Conservation (phyloP, 2,329 filamentous ascomycete species). For the Fusarium secorum region DNA sequence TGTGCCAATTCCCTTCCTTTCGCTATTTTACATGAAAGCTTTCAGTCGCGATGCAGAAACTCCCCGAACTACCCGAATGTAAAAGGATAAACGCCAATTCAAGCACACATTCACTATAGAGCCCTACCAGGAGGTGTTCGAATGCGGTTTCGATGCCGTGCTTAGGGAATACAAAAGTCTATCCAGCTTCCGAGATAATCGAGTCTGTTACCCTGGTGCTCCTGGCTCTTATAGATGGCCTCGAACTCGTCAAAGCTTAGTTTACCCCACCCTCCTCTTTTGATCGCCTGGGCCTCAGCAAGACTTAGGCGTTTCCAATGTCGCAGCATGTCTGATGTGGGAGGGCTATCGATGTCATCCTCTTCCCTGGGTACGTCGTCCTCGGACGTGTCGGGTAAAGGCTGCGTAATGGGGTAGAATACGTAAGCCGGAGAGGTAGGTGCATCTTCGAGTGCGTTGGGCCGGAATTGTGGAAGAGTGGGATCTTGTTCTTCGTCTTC, state of each 20-base stretch:
- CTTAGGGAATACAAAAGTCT: conserved; percentile 75
- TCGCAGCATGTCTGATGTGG: conserved; percentile 48
- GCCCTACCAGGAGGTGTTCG: background rate
- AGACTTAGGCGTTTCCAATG: conserved; percentile 66
- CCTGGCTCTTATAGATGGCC: conserved; percentile 72
- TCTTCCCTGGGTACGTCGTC: conserved; percentile 6
- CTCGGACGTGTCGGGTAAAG: background rate
- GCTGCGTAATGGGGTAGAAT: conserved; percentile 38
- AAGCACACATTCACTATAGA: background rate
- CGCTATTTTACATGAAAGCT: background rate
- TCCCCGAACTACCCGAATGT: background rate
- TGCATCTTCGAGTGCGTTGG: conserved; percentile 54
- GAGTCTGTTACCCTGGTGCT: conserved; percentile 68
- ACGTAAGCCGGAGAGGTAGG: conserved; percentile 11
- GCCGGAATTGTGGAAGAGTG: conserved; percentile 74
- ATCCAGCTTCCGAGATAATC: conserved; percentile 92
- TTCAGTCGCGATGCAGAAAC: background rate
- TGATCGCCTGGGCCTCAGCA: conserved; percentile 72
- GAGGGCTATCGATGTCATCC: conserved; percentile 31
- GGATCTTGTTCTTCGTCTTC: conserved; percentile 60
- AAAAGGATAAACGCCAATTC: background rate
- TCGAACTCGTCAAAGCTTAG: conserved; percentile 84
- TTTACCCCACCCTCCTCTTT: conserved; percentile 80
- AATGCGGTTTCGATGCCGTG: background rate
- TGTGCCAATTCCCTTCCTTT: background rate